A percentile compares a stretch with the other conserved stretches of the same genome.
phyloP scores from a whole-genome alignment of 2,329 filamentous ascomycete species.

The Aspergillus sp. region DNA sequence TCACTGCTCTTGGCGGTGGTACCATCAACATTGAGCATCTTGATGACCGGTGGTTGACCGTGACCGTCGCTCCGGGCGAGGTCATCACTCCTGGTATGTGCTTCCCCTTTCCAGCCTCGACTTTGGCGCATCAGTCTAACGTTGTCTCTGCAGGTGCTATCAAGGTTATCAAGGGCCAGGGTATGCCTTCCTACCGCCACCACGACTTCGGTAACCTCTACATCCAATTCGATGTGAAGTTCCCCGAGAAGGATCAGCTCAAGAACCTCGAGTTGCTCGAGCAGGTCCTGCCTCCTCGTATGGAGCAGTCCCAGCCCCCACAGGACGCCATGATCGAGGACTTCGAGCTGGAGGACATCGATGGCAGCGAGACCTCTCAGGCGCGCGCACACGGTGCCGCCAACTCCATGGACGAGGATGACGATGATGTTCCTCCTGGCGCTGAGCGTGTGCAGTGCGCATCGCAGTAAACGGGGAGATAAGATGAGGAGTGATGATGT shows the following conservation, averaged over 20 bases:
- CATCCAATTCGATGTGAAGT: slow-evolving; percentile 97
- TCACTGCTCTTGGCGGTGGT: slow-evolving; percentile 91
- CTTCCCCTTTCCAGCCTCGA: slow-evolving; percentile 1
- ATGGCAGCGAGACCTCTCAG: slow-evolving; percentile 64
- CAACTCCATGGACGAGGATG: slow-evolving; percentile 69
- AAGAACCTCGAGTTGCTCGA: slow-evolving; percentile 78
- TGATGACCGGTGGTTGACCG: slow-evolving; percentile 92
- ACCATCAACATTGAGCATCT: slow-evolving; percentile 92
- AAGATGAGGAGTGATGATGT: slow-evolving; percentile 17
- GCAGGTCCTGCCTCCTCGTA: slow-evolving; percentile 75
- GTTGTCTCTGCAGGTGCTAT: slow-evolving; percentile 66
- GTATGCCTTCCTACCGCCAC: slow-evolving; percentile 94
- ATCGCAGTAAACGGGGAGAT: slow-evolving; percentile 47
- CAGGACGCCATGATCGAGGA: slow-evolving; percentile 88
- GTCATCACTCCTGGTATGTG: slow-evolving; percentile 84
- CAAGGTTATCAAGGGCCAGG: slow-evolving; percentile 93
- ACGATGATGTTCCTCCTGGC: slow-evolving; percentile 55
- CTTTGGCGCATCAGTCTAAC: slow-evolving; percentile 3
- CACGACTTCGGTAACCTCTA: slow-evolving; percentile 96
- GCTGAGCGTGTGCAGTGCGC: slow-evolving; percentile 55
- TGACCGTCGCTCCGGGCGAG: slow-evolving; percentile 91
- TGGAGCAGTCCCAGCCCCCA: slow-evolving; percentile 67
- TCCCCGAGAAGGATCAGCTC: slow-evolving; percentile 74
- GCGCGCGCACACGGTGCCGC: slow-evolving; percentile 68
- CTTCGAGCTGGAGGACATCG: slow-evolving; percentile 82